Base-by-base conservation (phyloP, 345 rosid species). In the Barbarea vulgaris region DNA sequence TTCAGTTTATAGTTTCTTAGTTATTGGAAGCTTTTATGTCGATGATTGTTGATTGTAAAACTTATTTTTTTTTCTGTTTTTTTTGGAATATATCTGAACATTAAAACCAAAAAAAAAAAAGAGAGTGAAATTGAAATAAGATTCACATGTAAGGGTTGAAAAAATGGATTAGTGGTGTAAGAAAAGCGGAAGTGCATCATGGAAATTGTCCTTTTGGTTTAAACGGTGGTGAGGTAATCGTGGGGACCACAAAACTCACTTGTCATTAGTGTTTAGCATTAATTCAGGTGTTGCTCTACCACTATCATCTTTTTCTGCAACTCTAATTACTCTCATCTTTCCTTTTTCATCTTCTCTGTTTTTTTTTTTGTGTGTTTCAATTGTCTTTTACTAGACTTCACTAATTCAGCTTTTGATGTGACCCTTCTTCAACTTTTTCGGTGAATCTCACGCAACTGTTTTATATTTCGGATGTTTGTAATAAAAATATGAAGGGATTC, bases 241-340 rank as follows among this genome's bases (percentile, higher is more conserved):
- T 56, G n/a, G 72, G 72, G 59, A 65, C 78, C 66, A 46, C 30
- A 34, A 17, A 56, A 65, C 7, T 44, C 48, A 65, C 28, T 74
- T 34, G 72, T 62, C 31, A 47, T 56, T n/a, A 58, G 73, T 75
- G 73, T 75, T 67, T 13, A 48, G 62, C 79, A 75, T 67, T 75
- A 58, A 46, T 59, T 67, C 79, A 75, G 79, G 73, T 75, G 73
- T 50, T 75, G 72, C 41, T 30, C 41, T 21, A 33, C 30, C 59
- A 66, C 68, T 60, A 28, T 42, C 31, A 36, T 18, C 52, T 47
- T 75, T 60, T 57, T 67, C 67, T 75, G 18, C 50, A 44, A 47
- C 33, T 66, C 60, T 75, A 75, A 50, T 75, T 37, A 75, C 79
- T 37, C 41, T n/a, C n/a, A 37, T 50, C 12, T 67, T 75, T 57